These are phyloP conservation scores for Hanseniaspora meyeri DNA, from an alignment of 805 yeast species.

Conservation along the genomic window DNA sequence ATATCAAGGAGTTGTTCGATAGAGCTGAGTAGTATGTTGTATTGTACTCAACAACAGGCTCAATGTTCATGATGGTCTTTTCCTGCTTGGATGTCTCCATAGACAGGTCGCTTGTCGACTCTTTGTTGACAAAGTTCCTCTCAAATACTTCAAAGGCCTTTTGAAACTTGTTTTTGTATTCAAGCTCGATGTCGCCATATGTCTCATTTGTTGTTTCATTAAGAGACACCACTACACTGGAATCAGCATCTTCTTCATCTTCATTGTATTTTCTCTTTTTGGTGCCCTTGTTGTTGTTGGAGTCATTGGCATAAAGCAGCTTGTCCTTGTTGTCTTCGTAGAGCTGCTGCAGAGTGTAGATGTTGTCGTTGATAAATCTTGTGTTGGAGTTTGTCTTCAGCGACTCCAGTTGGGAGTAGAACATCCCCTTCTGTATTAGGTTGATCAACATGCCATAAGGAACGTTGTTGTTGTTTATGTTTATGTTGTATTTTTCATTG, in stretches of 20 bases:
- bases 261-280: neutral
- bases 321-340: slow-evolving; percentile 11
- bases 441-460: slow-evolving; percentile 13
- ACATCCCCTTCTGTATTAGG: slow-evolving; percentile 8
- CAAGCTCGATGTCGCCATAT: neutral
- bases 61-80: neutral
- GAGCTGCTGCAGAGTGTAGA: slow-evolving; percentile 7
- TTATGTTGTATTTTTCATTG: slow-evolving; percentile 5
- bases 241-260: neutral
- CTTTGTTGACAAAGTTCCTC: neutral
- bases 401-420: slow-evolving; percentile 10
- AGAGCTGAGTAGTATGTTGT: slow-evolving; percentile 1
- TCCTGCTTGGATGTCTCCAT: neutral
- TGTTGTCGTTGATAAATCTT: neutral
- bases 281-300: neutral
- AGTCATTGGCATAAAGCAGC: slow-evolving; percentile 2
- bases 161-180: neutral
- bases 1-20: neutral
- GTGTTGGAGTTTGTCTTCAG: slow-evolving; percentile 5
- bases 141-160: slow-evolving; percentile 1
- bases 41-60: neutral
- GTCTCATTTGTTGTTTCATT: neutral
- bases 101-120: neutral
- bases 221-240: neutral
- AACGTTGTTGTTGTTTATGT: neutral